phyloP scores from a whole-genome alignment of 2,329 filamentous ascomycete genomes.

The Fusarium annulatum region DNA sequence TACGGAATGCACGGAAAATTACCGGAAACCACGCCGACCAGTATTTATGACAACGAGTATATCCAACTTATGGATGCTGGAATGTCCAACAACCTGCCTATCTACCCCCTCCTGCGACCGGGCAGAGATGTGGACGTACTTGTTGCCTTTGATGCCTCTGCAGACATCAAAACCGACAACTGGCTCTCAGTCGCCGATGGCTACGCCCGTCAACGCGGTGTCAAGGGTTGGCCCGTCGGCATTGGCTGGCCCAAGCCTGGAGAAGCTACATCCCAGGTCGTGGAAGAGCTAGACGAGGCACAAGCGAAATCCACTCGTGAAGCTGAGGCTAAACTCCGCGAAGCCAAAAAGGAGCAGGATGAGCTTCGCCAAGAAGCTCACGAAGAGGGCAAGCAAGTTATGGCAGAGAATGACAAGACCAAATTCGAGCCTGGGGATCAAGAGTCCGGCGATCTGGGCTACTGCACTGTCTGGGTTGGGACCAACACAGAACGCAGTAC shows the following conservation, averaged over 20 bases:
- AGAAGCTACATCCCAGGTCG: conserved; percentile 68
- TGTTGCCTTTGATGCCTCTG: conserved; percentile 93
- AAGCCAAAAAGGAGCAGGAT: conserved; percentile 65
- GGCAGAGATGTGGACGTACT: conserved; percentile 90
- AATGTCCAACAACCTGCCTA: conserved; percentile 98
- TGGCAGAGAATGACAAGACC: conserved; percentile 47
- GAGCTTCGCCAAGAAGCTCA: conserved; percentile 43
- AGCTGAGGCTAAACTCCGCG: conserved; percentile 70
- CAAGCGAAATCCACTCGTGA: conserved; percentile 70
- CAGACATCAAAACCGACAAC: conserved; percentile 92
- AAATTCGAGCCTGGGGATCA: conserved; percentile 57
- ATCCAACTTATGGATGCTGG: conserved; percentile 94
- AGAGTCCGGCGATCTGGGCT: conserved; percentile 74
- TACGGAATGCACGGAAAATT: conserved; percentile 82
- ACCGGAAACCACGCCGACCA: conserved; percentile 80
- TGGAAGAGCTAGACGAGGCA: conserved; percentile 73
- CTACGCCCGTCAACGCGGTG: conserved; percentile 87
- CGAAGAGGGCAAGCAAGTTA: conserved; percentile 38
- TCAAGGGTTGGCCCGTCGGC: conserved; percentile 94
- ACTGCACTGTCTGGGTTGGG: conserved; percentile 96
- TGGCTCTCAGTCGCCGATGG: conserved; percentile 96
- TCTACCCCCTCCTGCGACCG: conserved; percentile 91
- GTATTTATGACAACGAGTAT: conserved; percentile 76
- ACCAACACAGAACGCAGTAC: conserved; percentile 77
- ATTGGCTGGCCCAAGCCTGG: conserved; percentile 86